These are phyloP conservation scores for Hypoxylon cercidicola DNA, from an alignment of 495 filamentous ascomycete species.

Conservation along the genomic window DNA sequence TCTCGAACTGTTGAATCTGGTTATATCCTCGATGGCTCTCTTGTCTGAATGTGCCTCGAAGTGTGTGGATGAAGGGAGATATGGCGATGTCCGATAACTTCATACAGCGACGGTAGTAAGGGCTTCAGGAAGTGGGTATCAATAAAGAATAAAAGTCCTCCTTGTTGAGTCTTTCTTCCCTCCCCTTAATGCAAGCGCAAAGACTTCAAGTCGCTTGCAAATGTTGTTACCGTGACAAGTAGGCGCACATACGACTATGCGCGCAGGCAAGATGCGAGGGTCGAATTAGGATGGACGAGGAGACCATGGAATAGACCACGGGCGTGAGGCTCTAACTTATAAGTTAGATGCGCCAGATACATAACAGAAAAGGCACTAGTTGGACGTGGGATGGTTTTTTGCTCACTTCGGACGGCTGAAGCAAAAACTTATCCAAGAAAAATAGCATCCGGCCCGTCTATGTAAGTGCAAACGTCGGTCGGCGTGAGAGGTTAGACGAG, in stretches of 20 bases:
- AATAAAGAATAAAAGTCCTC: constrained; percentile 14
- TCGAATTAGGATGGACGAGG: constrained; percentile 1
- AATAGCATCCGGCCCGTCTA: constrained; percentile 12
- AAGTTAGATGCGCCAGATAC: not conserved
- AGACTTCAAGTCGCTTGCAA: constrained; percentile 69
- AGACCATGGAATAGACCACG: not conserved
- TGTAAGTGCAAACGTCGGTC: constrained; percentile 25
- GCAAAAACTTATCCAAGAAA: not conserved
- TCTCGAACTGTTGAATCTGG: constrained; percentile 38
- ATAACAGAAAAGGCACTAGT: not conserved
- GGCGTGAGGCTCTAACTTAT: constrained; percentile 1
- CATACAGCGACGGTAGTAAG: constrained; percentile 19
- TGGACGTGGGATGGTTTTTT: not conserved
- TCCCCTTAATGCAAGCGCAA: constrained; percentile 65
- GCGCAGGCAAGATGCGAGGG: not conserved
- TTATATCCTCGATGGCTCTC: constrained; percentile 33
- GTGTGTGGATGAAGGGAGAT: constrained; percentile 25
- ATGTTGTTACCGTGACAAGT: constrained; percentile 43
- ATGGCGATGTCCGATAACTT: constrained; percentile 18
- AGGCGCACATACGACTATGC: constrained; percentile 22
- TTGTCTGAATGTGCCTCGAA: constrained; percentile 25
- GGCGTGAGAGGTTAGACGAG: constrained; percentile 34
- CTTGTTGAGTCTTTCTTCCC: constrained; percentile 63
- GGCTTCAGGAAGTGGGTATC: constrained; percentile 24
- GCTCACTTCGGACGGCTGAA: not conserved